A percentile compares a stretch with the other conserved stretches of the same genome.
Evolutionary conservation across 2,329 filamentous ascomycete genomes (phyloP).

Genomic region (Fusarium avenaceum): DNA sequence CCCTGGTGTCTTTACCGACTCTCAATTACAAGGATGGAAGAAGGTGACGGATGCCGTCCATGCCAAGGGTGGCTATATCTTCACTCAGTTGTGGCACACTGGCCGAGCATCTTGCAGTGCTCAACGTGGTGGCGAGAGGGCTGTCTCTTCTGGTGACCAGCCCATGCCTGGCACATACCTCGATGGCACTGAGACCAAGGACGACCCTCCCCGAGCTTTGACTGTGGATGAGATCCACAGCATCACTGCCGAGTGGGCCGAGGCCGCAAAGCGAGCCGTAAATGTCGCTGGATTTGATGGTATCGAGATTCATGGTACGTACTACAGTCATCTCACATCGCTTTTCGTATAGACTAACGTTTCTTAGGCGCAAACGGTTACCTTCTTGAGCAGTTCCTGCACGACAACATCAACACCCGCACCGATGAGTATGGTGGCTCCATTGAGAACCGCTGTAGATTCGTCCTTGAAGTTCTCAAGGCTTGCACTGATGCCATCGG

Average conservation of each 20-base stretch:
- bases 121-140: constrained; percentile 42
- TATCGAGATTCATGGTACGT: constrained; percentile 9
- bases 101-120: constrained; percentile 64
- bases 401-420: too few relatives aligned
- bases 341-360: too few relatives aligned
- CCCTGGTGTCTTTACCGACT: constrained; percentile 50
- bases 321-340: too few relatives aligned
- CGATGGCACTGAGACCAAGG: too few relatives aligned
- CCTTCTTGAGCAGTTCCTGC: too few relatives aligned
- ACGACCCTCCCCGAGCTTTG: too few relatives aligned
- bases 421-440: constrained; percentile 30
- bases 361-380: too few relatives aligned
- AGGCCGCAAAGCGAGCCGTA: constrained; percentile 64
- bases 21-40: constrained; percentile 39
- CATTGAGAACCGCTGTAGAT: constrained; percentile 42
- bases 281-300: constrained; percentile 9
- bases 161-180: too few relatives aligned
- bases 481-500: constrained; percentile 36
- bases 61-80: constrained; percentile 61
- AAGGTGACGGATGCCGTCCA: constrained; percentile 47
- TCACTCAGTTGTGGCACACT: constrained; percentile 72
- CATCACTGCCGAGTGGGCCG: constrained; percentile 71
- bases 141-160: too few relatives aligned
- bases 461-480: constrained; percentile 35
- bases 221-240: constrained; percentile 73